Base-by-base conservation (phyloP, 2,329 filamentous ascomycete genomes). In the Parastagonospora avenae region DNA sequence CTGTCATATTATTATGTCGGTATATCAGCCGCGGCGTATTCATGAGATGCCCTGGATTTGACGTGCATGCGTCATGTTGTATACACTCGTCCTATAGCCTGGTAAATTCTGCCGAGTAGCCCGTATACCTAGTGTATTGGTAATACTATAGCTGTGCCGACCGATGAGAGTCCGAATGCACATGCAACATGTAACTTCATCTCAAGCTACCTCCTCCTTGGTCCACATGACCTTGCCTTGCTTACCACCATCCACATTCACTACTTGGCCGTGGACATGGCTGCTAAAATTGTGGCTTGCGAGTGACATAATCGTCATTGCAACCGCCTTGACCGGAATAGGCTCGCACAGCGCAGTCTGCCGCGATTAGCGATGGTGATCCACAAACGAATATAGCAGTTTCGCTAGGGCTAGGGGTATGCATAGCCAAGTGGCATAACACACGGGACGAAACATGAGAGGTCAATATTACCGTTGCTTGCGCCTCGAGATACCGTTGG, bases 281-380 rank as follows among this genome's bases (percentile, higher is more conserved):
- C 74, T 74, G 58, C 74, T 76, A 62, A 73, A 79, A 42, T 70
- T 72, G 54, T 79, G 73, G 60, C 77, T 80, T 5, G 77, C 76
- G n/a, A 80, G 62, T 33, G 77, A 77, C 10, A 80, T 42, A 48
- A 78, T 75, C 2, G 67, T 72, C 62, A 75, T 76, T 24, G 78
- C 77, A 29, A 80, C 77, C 42, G 72, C 68, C 30, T 73, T 69
- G 16, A 65, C 57, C 3, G 73, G 64, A 11, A 78, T 70, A 12
- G 77, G 71, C 42, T 71, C 66, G 4, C 69, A 67, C 40, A 78
- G 55, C 1, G 74, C 73, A 14, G 71, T 75, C 58, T 69, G 45
- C 12, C 30, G 19, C 14, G 15, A 28, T 60, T 32, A 60, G 54
- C 39, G 24, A 35, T 46, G 33, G 7, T 36, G 19, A 16, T 8